A percentile compares a stretch with the other conserved stretches of the same genome.
Conservation (phyloP, 768 basidiomycete genomes). For the Dioszegia hungarica region DNA sequence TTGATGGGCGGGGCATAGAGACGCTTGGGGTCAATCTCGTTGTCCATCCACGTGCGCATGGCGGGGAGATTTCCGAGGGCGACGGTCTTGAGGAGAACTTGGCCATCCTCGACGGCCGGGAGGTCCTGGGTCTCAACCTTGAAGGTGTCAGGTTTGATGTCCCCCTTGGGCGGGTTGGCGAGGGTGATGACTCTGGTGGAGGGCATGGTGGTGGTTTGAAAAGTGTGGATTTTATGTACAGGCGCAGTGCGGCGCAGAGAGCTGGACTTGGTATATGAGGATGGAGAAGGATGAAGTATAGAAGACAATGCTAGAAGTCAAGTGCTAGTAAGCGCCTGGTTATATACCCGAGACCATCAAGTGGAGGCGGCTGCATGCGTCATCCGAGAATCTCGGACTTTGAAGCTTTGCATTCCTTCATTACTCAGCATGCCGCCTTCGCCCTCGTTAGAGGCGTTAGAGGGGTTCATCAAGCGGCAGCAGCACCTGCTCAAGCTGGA, state of each 20-base stretch:
- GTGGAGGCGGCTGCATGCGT: too few species aligned
- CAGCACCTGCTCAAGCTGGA: slow-evolving; percentile 63
- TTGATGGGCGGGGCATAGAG: slow-evolving; percentile 20
- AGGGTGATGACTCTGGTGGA: slow-evolving; percentile 26
- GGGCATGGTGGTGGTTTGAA: background rate
- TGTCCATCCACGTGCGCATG: slow-evolving; percentile 33
- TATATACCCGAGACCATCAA: too few species aligned
- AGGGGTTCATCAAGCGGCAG: slow-evolving; percentile 36
- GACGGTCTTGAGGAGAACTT: slow-evolving; percentile 32
- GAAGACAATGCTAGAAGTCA: background rate
- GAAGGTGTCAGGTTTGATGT: slow-evolving; percentile 27
- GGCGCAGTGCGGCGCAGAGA: too few species aligned
- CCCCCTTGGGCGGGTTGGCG: slow-evolving; percentile 21
- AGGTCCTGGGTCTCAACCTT: slow-evolving; percentile 8
- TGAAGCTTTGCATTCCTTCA: background rate
- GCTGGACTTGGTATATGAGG: too few species aligned
- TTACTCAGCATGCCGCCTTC: background rate
- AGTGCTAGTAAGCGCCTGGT: too few species aligned
- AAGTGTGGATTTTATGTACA: too few species aligned
- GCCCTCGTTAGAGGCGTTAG: slow-evolving; percentile 24
- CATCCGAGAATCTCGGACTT: background rate
- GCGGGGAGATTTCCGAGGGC: slow-evolving; percentile 43
- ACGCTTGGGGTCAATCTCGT: slow-evolving; percentile 16
- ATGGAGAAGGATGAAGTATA: background rate
- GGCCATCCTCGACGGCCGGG: slow-evolving; percentile 27